These are phyloP conservation scores for Schizothecium vesticola DNA, from an alignment of 495 filamentous ascomycete species.

Conservation along the genomic window DNA sequence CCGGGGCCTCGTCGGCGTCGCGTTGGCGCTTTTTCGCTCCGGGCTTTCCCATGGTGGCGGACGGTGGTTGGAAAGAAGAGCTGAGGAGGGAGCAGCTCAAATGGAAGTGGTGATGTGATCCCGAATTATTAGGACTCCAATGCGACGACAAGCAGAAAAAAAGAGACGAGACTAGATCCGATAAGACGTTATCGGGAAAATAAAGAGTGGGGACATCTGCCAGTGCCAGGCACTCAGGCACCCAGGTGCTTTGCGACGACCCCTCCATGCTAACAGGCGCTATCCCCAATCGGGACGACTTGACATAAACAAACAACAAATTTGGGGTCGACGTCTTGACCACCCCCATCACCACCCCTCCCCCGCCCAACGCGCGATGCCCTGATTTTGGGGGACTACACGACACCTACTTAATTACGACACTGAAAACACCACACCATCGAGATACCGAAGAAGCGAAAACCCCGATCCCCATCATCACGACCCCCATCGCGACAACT, in stretches of 20 bases:
- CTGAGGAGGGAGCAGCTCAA: neutral
- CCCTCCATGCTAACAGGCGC: neutral
- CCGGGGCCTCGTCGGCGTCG: conserved; percentile 21
- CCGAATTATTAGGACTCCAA: neutral
- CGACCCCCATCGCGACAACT: neutral
- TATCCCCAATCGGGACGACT: neutral
- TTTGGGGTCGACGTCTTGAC: neutral
- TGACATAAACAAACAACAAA: neutral
- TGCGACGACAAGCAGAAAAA: neutral
- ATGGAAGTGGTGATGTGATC: neutral
- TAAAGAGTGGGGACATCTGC: neutral
- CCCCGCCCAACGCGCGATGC: neutral
- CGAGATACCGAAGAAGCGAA: neutral
- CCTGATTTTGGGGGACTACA: neutral
- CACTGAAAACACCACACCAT: neutral
- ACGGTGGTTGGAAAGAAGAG: neutral
- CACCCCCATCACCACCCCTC: neutral
- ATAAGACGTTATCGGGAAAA: neutral
- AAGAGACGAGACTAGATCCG: neutral
- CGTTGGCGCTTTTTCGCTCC: conserved; percentile 34
- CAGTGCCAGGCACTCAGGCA: neutral
- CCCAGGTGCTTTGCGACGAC: neutral
- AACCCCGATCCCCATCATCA: neutral
- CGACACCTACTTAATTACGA: neutral
- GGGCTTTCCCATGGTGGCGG: conserved; percentile 29